Conservation (phyloP, 352 stramenopile genomes). For the Globisporangium cylindrosporum region DNA sequence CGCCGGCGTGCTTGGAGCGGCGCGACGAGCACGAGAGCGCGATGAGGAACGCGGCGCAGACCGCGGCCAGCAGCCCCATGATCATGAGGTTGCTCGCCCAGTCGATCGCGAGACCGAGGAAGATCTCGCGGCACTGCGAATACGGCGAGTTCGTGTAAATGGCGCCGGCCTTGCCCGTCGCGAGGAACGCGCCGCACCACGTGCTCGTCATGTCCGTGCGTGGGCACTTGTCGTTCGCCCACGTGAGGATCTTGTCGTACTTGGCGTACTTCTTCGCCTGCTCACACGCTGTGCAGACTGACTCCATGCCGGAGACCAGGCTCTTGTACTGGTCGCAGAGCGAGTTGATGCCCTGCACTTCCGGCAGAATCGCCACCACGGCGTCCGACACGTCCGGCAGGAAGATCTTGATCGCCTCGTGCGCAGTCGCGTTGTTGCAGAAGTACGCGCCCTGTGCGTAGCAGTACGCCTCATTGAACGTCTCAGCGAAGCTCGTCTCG, state of each 20-base stretch:
- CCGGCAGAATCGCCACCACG: constrained; percentile 45
- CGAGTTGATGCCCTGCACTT: constrained; percentile 52
- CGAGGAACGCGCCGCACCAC: constrained; percentile 66
- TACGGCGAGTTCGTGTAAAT: constrained; percentile 72
- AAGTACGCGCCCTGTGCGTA: constrained; percentile 81
- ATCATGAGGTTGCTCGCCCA: constrained; percentile 57
- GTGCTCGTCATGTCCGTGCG: constrained; percentile 42
- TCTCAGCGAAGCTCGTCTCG: constrained; percentile 59
- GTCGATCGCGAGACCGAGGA: constrained; percentile 61
- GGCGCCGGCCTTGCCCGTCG: constrained; percentile 32
- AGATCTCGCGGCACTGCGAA: constrained; percentile 63
- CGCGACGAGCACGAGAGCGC: constrained; percentile 61
- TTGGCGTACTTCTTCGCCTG: constrained; percentile 55
- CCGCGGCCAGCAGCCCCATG: constrained; percentile 48
- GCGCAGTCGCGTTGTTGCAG: constrained; percentile 74
- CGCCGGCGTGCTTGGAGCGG: constrained; percentile 24
- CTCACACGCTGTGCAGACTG: constrained; percentile 50
- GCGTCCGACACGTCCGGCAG: constrained; percentile 41
- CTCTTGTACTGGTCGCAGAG: constrained; percentile 50
- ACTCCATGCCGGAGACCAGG: constrained; percentile 33
- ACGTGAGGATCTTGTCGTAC: constrained; percentile 73
- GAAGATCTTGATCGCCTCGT: constrained; percentile 59
- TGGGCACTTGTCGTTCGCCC: constrained; percentile 75
- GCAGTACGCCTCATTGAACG: constrained; percentile 85
- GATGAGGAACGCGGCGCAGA: constrained; percentile 51